Conservation (phyloP, 495 filamentous ascomycete genomes). For the Bacidia gigantensis region DNA sequence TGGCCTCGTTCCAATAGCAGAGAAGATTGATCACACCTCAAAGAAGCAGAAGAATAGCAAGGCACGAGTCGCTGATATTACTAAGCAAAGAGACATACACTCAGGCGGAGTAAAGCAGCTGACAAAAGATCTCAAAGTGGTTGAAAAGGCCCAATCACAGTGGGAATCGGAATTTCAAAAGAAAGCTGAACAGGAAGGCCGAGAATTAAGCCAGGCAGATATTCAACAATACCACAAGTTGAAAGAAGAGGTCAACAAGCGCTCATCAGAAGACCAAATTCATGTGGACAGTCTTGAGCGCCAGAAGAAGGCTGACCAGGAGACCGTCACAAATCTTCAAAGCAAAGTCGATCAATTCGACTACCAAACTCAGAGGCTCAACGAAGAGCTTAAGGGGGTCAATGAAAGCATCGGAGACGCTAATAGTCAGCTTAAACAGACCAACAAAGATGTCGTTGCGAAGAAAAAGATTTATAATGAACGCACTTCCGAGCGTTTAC, state of each 20-base stretch:
- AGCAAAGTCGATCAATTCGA: slow-evolving; percentile 70
- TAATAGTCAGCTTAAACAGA: slow-evolving; percentile 46
- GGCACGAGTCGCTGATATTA: slow-evolving; percentile 52
- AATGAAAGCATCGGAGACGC: slow-evolving; percentile 49
- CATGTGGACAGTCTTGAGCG: slow-evolving; percentile 73
- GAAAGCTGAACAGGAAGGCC: slow-evolving; percentile 68
- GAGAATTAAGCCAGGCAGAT: slow-evolving; percentile 72
- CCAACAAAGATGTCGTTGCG: slow-evolving; percentile 60
- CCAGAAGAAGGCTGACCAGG: slow-evolving; percentile 77
- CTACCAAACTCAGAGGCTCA: slow-evolving; percentile 55
- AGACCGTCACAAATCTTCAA: slow-evolving; percentile 71
- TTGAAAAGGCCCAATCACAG: slow-evolving; percentile 78
- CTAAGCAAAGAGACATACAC: slow-evolving; percentile 63
- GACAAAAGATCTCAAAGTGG: slow-evolving; percentile 63
- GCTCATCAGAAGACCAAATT: slow-evolving; percentile 65
- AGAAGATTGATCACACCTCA: slow-evolving; percentile 76
- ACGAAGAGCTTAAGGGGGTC: slow-evolving; percentile 56
- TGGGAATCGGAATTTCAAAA: slow-evolving; percentile 83
- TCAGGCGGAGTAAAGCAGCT: slow-evolving; percentile 49
- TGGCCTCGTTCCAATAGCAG: slow-evolving; percentile 72
- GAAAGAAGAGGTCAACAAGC: slow-evolving; percentile 72
- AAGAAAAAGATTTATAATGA: slow-evolving; percentile 88
- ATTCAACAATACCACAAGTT: slow-evolving; percentile 81
- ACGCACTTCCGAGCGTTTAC: slow-evolving; percentile 69
- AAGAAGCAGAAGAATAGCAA: slow-evolving; percentile 52